phyloP scores from a whole-genome alignment of 2,329 filamentous ascomycete genomes.

The Pyricularia grisea region DNA sequence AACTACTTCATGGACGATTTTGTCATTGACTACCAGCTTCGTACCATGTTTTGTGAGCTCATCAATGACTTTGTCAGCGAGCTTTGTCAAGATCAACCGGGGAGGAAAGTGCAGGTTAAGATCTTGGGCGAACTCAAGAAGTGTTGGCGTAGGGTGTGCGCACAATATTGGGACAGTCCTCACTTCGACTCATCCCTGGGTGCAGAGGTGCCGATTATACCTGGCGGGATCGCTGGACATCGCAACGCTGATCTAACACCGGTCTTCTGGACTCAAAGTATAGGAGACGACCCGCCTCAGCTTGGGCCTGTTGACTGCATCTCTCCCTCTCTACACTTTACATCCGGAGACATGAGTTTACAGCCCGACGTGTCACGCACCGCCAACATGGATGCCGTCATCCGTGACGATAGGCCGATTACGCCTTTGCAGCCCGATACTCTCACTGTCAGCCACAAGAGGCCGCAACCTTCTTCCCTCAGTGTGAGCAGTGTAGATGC shows the following conservation, averaged over 20 bases:
- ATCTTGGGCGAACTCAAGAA: constrained; percentile 92
- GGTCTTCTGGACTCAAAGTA: constrained; percentile 41
- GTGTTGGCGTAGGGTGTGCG: constrained; percentile 89
- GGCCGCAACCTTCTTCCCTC: constrained; percentile 37
- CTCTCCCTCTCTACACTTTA: constrained; percentile 14
- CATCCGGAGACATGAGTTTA: constrained; percentile 23
- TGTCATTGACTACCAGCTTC: constrained; percentile 63
- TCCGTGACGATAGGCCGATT: constrained; percentile 32
- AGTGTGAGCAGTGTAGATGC: constrained; percentile 52
- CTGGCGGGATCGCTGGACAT: constrained; percentile 63
- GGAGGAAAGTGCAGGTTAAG: constrained; percentile 56
- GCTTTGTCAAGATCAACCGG: constrained; percentile 32
- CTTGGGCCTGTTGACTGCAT: constrained; percentile 25
- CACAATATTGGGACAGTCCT: constrained; percentile 75
- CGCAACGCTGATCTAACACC: constrained; percentile 46
- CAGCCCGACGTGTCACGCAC: constrained; percentile 35
- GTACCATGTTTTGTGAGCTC: constrained; percentile 68
- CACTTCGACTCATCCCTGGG: constrained; percentile 54
- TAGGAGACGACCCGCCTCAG: constrained; percentile 29
- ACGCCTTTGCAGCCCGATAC: constrained; percentile 31
- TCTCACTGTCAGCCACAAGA: constrained; percentile 16
- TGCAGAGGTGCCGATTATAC: constrained; percentile 58
- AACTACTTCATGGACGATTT: constrained; percentile 98
- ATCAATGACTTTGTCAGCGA: constrained; percentile 61
- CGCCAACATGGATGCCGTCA: constrained; percentile 37